These are phyloP conservation scores for Oryza longistaminata DNA, from an alignment of 176 grass and related monocot genomes.

Conservation along the genomic window DNA sequence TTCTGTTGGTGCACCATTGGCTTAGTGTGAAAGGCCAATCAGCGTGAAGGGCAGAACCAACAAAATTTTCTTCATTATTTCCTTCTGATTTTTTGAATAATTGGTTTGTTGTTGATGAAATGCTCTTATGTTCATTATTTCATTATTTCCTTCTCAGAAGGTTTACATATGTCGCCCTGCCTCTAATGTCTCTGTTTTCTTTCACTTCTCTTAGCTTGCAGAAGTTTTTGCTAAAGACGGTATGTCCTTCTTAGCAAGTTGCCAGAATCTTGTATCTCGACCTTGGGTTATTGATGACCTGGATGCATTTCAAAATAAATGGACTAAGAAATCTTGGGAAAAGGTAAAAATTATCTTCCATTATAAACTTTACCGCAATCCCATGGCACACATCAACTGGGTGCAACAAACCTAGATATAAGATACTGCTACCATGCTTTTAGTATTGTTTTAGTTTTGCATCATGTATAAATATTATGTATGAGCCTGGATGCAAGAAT, in stretches of 20 bases:
- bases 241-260: constrained; percentile 94
- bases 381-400: not conserved
- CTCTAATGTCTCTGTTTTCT: constrained; percentile 32
- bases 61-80: not conserved
- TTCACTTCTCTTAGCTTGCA: constrained; percentile 71
- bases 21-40: not conserved
- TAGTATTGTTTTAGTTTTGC: not conserved
- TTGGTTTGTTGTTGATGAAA: constrained; percentile 11
- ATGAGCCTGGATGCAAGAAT: not conserved
- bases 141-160: not conserved
- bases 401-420: not conserved
- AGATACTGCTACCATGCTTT: not conserved
- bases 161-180: constrained; percentile 2
- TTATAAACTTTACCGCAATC: not conserved
- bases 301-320: constrained; percentile 77
- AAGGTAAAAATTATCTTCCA: constrained; percentile 56
- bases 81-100: constrained; percentile 15
- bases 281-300: constrained; percentile 98
- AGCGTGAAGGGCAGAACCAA: not conserved
- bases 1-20: not conserved
- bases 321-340: constrained; percentile 80
- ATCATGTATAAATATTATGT: not conserved
- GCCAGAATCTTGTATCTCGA: constrained; percentile 84
- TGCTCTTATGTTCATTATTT: not conserved
- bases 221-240: constrained; percentile 99